A percentile compares a stretch with the other conserved stretches of the same genome.
Conservation (phyloP, 1,284 basidiomycete species). For the Hypsizygus ulmarius region DNA sequence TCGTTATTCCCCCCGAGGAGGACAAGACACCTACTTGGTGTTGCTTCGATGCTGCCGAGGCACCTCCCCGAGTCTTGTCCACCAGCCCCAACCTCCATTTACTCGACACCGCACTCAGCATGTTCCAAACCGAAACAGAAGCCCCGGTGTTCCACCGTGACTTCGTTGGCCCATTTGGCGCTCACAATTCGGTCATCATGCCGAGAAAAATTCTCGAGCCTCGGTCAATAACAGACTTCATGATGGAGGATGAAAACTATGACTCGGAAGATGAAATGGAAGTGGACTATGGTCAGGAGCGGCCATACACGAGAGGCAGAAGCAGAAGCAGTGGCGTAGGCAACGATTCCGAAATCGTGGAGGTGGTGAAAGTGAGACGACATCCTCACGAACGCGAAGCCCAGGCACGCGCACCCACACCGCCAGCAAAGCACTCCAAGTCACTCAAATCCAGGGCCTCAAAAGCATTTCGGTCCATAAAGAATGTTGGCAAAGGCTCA, state of each 20-base stretch:
- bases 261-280: conserved; percentile 21
- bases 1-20: conserved; percentile 70
- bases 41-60: conserved; percentile 57
- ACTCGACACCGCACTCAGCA: conserved; percentile 38
- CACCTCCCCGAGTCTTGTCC: conserved; percentile 25
- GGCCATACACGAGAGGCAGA: conserved; percentile 21
- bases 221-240: conserved; percentile 27
- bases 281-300: conserved; percentile 13
- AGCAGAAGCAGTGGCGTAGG: conserved; percentile 29
- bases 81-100: conserved; percentile 39
- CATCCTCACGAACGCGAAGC: conserved; percentile 23
- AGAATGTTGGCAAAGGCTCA: conserved; percentile 44
- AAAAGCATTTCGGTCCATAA: conserved; percentile 61
- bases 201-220: conserved; percentile 26
- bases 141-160: conserved; percentile 13
- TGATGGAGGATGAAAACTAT: conserved; percentile 26
- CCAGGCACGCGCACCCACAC: conserved; percentile 14
- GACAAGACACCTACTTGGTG: conserved; percentile 63
- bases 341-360: conserved; percentile 57
- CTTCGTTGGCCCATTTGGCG: conserved; percentile 10
- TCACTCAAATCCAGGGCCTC: conserved; percentile 59
- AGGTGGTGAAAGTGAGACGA: conserved; percentile 64
- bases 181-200: conserved; percentile 25
- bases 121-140: conserved; percentile 16
- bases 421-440: conserved; percentile 42